Evolutionary conservation across 1,284 basidiomycete species (phyloP), one percentile per base, ranked within the genome.

Genomic region (Leccinum subfulvum): DNA sequence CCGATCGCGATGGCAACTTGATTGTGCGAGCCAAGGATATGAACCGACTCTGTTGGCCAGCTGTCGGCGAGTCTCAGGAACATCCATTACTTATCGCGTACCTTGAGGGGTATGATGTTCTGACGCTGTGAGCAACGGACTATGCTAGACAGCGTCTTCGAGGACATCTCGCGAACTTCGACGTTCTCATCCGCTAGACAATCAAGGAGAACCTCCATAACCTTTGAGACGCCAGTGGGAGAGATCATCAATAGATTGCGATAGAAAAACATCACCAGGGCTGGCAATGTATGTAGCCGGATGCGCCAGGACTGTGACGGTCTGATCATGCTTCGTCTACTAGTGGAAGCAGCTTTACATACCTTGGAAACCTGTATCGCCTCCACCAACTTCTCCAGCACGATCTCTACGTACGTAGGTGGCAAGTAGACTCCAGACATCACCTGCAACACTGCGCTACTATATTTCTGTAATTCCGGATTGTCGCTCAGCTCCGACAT

Each of bases 81-180:
- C 0, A 56, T 14, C 4, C 6, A 2, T 47, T 37, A 52, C 53
- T 14, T 39, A 44, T 51, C 55, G 64, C 75, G 66, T 71, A 92
- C 93, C 84, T 91, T 94, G 68, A 98, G 80, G 5, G 90, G 88
- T 57, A 92, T 79, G 68, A 98, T 95, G 70, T 90, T 92, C 64
- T 92, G 86, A 60, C 96, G 84, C 75, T 98, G 95, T 11, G 95
- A 97, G 73, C 95, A 97, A 66, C 97, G 85, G 41, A 99, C 86
- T 67, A 99, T 89, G 21, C 94, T 92, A 18, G 92, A 91, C 37
- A 99, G 80, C 49, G 94, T 92, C 78, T 90, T 90, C 4, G 92
- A 92, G n/a, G 94, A 92, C 83, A 92, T 95, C 75, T 95, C 93
- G 64, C 95, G 86, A 33, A 98, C 95, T 78, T 98, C 95, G 59